phyloP scores from a whole-genome alignment of 305 asterid genomes.

The Fraxinus albicans region DNA sequence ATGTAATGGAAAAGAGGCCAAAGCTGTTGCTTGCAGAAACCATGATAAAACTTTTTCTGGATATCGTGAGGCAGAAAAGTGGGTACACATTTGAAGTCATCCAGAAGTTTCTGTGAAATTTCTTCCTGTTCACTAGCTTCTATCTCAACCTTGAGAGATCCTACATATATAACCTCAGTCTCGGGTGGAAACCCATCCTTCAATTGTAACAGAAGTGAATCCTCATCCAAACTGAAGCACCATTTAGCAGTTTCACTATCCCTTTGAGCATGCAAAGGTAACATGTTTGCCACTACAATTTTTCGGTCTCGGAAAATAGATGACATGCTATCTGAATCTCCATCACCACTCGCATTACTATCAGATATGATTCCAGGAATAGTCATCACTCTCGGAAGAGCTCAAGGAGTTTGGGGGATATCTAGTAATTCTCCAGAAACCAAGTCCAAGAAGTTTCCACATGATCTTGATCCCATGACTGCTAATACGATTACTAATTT shows the following conservation, averaged over 20 bases:
- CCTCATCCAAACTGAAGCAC: conserved; percentile 66
- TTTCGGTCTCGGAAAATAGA: conserved; percentile 54
- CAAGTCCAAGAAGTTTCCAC: conserved; percentile 61
- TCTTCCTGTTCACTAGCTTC: too few relatives aligned
- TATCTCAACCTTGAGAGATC: too few relatives aligned
- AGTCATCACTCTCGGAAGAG: conserved; percentile 77
- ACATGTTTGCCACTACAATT: conserved; percentile 79
- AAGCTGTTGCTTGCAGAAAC: conserved; percentile 80
- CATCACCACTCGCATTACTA: conserved; percentile 55
- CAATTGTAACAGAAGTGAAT: conserved; percentile 63
- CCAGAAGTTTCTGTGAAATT: conserved; percentile 25
- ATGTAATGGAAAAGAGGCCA: conserved; percentile 97
- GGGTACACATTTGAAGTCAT: conserved; percentile 79
- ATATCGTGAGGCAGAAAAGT: conserved; percentile 77
- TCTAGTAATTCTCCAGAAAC: conserved; percentile 56
- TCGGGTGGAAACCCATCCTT: too few relatives aligned
- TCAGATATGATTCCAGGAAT: conserved; percentile 69
- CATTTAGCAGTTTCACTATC: conserved; percentile 56
- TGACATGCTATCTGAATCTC: conserved; percentile 64
- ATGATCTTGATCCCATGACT: conserved; percentile 64
- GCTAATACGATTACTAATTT: conserved; percentile 19
- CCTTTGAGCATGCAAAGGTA: conserved; percentile 68
- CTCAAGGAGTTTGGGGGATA: conserved; percentile 69
- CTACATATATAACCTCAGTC: too few relatives aligned
- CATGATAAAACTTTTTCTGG: conserved; percentile 64